Evolutionary conservation across 192 early-diverging fungal genomes (phyloP).

Genomic region (Umbelopsis ramanniana): DNA sequence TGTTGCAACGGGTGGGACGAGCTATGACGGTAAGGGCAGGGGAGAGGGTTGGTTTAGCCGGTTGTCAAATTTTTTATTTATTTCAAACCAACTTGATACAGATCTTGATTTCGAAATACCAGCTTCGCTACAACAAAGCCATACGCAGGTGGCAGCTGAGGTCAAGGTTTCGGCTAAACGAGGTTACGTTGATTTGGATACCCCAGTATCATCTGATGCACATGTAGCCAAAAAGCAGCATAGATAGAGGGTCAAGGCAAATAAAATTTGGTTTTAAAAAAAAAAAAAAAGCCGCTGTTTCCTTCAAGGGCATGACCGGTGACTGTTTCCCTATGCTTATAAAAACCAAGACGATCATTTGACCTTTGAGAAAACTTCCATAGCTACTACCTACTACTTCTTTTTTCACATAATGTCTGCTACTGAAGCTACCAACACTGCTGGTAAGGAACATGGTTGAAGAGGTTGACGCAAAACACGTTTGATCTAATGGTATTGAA

Average conservation of each 20-base stretch:
- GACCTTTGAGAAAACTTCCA: slow-evolving; percentile 20
- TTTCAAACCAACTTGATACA: not conserved
- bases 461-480: not conserved
- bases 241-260: not conserved
- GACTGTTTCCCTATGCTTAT: not conserved
- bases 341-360: slow-evolving; percentile 7
- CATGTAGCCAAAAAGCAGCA: slow-evolving; percentile 16
- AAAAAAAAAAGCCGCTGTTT: not conserved
- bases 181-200: slow-evolving; percentile 19
- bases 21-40: slow-evolving; percentile 24
- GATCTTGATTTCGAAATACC: slow-evolving; percentile 28
- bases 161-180: slow-evolving; percentile 8
- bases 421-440: slow-evolving; percentile 1
- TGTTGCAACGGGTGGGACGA: slow-evolving; percentile 20
- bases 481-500: too few relatives aligned
- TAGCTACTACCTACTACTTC: not conserved
- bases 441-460: not conserved
- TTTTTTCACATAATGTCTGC: slow-evolving; percentile 7
- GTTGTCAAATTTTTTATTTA: not conserved
- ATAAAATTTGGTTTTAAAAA: not conserved
- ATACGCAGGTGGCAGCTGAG: not conserved
- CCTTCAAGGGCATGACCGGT: slow-evolving; percentile 10
- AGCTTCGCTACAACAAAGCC: slow-evolving; percentile 19
- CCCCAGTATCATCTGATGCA: slow-evolving; percentile 20
- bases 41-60: too few relatives aligned